These are phyloP conservation scores for Fusarium verticillioides DNA, from an alignment of 2,329 filamentous ascomycete species.

Conservation along the genomic window DNA sequence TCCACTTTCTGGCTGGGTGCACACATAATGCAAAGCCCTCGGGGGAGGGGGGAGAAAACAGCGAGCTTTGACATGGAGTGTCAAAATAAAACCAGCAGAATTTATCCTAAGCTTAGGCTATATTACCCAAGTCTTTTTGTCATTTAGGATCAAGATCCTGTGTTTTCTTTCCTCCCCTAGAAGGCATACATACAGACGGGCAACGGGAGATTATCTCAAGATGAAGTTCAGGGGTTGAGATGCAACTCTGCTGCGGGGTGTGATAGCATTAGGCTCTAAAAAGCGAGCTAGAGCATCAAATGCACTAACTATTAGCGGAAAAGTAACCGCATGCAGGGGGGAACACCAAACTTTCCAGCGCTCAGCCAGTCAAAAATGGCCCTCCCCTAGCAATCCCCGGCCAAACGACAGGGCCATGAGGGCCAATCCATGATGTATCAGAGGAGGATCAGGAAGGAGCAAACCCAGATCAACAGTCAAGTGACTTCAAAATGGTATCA, in stretches of 20 bases:
- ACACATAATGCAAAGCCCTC: background rate
- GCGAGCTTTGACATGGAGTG: too few relatives aligned
- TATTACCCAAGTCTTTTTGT: too few relatives aligned
- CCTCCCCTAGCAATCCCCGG: conserved; percentile 12
- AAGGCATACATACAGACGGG: background rate
- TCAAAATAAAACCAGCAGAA: too few relatives aligned
- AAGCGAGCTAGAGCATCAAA: conserved; percentile 24
- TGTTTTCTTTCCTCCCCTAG: too few relatives aligned
- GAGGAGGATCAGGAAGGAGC: conserved; percentile 39
- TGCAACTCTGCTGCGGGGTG: conserved; percentile 42
- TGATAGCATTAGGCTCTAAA: conserved; percentile 5
- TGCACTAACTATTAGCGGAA: conserved; percentile 43
- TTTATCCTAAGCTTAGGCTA: too few relatives aligned
- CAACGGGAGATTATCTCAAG: conserved; percentile 26
- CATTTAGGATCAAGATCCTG: too few relatives aligned
- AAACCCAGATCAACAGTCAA: conserved; percentile 17
- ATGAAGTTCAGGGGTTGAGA: conserved; percentile 33
- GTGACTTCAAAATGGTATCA: conserved; percentile 20
- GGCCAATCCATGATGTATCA: conserved; percentile 30
- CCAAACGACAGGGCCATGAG: conserved; percentile 13
- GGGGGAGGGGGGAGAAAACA: too few relatives aligned
- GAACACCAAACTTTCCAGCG: conserved; percentile 18
- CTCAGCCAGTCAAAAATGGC: conserved; percentile 20
- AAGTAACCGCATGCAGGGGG: conserved; percentile 44
- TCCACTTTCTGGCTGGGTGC: background rate